phyloP scores from a whole-genome alignment of 139 green algal species.

The Chlorella sp. region DNA sequence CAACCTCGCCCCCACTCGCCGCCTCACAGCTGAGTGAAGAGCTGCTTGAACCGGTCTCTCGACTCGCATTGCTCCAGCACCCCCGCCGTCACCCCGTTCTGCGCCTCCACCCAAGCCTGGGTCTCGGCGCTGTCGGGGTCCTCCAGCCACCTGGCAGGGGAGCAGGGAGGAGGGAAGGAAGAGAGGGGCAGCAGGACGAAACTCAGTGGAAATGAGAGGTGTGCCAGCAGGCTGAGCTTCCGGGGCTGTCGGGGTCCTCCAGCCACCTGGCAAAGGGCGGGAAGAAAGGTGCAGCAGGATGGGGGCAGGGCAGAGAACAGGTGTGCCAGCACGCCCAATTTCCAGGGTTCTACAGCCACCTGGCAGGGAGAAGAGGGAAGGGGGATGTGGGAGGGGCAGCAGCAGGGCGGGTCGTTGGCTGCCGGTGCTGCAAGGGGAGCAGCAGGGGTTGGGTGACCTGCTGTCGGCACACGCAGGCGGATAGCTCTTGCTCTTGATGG shows the following conservation, averaged over 20 bases:
- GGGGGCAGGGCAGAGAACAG: not conserved
- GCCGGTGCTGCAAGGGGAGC: not conserved
- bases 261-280: no score
- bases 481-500: no score
- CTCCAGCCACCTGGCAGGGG: slow-evolving; percentile 81
- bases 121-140: slow-evolving; percentile 86
- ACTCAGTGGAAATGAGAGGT: not conserved
- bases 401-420: no score
- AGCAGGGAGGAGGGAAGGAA: slow-evolving; percentile 1
- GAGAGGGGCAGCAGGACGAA: not conserved
- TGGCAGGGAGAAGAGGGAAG: no score
- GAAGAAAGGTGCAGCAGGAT: not conserved
- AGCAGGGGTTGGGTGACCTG: not conserved
- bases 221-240: not conserved
- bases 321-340: not conserved
- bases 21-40: slow-evolving; percentile 56
- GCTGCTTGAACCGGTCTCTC: slow-evolving; percentile 68
- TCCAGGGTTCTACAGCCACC: no score
- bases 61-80: slow-evolving; percentile 77
- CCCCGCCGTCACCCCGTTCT: slow-evolving; percentile 82
- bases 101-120: slow-evolving; percentile 75
- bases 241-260: not conserved
- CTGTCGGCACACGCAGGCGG: no score
- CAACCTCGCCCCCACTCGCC: not conserved
- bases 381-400: no score